These are phyloP conservation scores for Phytopythium litorale DNA, from an alignment of 352 stramenopile species.

Conservation along the genomic window DNA sequence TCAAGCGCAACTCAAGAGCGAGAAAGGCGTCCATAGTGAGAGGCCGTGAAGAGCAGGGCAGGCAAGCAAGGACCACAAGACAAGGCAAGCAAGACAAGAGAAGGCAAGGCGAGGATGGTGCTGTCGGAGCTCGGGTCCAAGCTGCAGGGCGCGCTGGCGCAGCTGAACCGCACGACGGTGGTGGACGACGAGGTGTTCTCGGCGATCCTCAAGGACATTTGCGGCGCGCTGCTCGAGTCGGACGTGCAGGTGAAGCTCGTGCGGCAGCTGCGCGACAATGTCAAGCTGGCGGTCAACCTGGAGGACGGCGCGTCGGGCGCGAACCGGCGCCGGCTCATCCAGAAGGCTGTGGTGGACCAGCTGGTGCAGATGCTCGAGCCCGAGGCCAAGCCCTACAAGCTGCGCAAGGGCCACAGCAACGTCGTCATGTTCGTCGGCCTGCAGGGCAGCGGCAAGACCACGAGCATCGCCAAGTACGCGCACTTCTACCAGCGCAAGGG, in stretches of 20 bases:
- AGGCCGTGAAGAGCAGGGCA: too few relatives aligned
- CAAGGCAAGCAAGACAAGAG: not conserved
- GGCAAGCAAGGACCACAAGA: too few relatives aligned
- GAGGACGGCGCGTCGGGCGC: constrained; percentile 69
- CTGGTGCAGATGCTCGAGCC: constrained; percentile 88
- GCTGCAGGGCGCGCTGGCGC: constrained; percentile 81
- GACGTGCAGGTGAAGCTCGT: constrained; percentile 91
- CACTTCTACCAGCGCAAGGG: constrained; percentile 97
- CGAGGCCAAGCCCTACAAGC: constrained; percentile 84
- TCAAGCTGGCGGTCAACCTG: constrained; percentile 86
- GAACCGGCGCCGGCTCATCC: constrained; percentile 88
- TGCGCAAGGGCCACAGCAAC: constrained; percentile 90
- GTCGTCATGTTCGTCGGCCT: constrained; percentile 93
- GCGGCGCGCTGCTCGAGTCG: constrained; percentile 83
- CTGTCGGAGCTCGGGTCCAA: constrained; percentile 86
- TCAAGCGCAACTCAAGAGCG: too few relatives aligned
- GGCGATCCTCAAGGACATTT: constrained; percentile 90
- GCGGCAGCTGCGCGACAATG: constrained; percentile 84
- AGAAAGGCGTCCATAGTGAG: too few relatives aligned
- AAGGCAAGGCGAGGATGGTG: constrained; percentile 56
- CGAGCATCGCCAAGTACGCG: constrained; percentile 99
- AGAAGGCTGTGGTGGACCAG: constrained; percentile 90
- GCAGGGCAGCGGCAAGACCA: constrained; percentile 98
- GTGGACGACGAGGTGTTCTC: constrained; percentile 91
- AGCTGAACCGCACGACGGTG: constrained; percentile 84